Evolutionary conservation across 2,329 filamentous ascomycete species (phyloP).

Genomic region (Metarhizium robertsii): DNA sequence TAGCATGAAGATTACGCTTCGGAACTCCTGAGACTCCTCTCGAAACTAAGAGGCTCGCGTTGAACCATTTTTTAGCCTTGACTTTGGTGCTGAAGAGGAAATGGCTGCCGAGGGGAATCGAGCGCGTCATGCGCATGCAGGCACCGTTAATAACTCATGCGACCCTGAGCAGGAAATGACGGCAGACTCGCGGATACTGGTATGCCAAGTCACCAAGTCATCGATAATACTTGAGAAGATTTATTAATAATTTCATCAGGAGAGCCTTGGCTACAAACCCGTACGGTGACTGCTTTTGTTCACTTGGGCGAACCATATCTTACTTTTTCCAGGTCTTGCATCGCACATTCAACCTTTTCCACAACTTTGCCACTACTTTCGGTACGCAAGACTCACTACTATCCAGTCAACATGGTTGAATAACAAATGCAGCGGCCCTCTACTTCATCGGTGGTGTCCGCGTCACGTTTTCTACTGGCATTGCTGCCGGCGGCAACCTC

Average conservation of each 20-base stretch:
- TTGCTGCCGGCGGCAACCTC: constrained; percentile 49
- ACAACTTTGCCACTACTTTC: neutral
- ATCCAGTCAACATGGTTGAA: neutral
- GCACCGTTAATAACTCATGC: too few relatives aligned
- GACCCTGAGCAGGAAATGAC: neutral
- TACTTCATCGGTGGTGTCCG: constrained; percentile 53
- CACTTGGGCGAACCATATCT: neutral
- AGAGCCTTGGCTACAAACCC: too few relatives aligned
- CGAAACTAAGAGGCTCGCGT: too few relatives aligned
- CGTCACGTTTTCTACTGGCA: constrained; percentile 53
- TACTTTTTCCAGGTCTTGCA: neutral
- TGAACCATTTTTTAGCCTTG: too few relatives aligned
- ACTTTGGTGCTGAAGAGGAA: too few relatives aligned
- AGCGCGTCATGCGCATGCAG: too few relatives aligned
- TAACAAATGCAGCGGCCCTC: constrained; percentile 36
- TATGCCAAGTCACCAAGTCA: neutral
- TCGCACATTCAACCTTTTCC: neutral
- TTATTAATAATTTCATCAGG: too few relatives aligned
- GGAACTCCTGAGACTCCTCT: too few relatives aligned
- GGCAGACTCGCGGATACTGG: neutral
- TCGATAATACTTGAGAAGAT: too few relatives aligned
- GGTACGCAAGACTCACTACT: neutral
- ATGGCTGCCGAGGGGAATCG: too few relatives aligned
- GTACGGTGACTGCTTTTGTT: too few relatives aligned
- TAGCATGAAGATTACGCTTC: too few relatives aligned